Conservation (phyloP, 2,329 filamentous ascomycete genomes). For the Dichotomopilus funicola region DNA sequence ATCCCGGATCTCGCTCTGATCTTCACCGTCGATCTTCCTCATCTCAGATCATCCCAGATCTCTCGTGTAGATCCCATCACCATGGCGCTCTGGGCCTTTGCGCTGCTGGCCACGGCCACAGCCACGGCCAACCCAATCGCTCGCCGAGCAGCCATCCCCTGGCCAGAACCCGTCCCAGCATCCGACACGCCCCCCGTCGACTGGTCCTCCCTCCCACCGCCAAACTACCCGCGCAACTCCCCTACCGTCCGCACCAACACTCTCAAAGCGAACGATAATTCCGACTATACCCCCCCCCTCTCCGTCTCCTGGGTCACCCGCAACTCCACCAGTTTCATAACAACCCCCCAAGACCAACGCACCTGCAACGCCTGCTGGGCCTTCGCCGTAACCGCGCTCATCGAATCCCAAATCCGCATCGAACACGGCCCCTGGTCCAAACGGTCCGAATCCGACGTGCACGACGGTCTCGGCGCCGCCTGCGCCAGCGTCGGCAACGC, state of each 20-base stretch:
- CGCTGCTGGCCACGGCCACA: background rate
- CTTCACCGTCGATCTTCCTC: too few species aligned
- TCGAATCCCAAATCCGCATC: constrained; percentile 19
- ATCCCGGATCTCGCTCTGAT: too few species aligned
- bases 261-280: background rate
- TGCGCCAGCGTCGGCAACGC: constrained; percentile 20
- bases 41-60: too few species aligned
- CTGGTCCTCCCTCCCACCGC: constrained; percentile 6
- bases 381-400: constrained; percentile 18
- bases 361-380: constrained; percentile 21
- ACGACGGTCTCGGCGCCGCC: constrained; percentile 16
- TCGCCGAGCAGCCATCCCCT: constrained; percentile 1
- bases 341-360: constrained; percentile 18
- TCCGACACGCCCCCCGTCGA: constrained; percentile 10
- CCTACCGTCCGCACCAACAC: background rate
- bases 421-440: constrained; percentile 21
- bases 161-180: constrained; percentile 14
- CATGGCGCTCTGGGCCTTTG: background rate
- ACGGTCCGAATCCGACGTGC: constrained; percentile 20
- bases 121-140: background rate
- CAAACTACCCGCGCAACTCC: background rate
- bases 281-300: background rate
- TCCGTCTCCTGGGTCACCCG: constrained; percentile 20
- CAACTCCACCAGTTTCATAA: constrained; percentile 16
- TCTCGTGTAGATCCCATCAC: too few species aligned